A percentile compares a stretch with the other conserved stretches of the same genome.
These are phyloP conservation scores for Linaria vulgaris DNA, from an alignment of 257 asterid genomes.

Conservation along the genomic window DNA sequence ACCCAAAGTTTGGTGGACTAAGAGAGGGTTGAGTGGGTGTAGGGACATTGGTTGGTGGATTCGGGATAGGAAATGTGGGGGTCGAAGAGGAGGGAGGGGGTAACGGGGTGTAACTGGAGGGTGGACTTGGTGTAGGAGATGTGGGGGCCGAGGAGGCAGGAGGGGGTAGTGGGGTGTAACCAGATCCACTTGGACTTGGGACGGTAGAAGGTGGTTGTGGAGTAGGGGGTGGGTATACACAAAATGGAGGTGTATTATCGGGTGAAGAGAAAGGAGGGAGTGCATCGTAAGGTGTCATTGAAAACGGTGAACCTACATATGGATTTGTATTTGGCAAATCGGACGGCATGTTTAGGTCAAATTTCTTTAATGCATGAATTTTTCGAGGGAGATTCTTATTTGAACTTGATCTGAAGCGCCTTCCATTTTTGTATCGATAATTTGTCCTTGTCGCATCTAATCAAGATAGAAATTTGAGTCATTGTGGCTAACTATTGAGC, in stretches of 20 bases:
- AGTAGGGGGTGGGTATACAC: slow-evolving; percentile 53
- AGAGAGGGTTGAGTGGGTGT: slow-evolving; percentile 34
- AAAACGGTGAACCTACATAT: slow-evolving; percentile 68
- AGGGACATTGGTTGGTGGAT: slow-evolving; percentile 36
- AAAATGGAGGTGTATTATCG: slow-evolving; percentile 56
- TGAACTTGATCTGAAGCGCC: slow-evolving; percentile 30
- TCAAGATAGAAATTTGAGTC: slow-evolving; percentile 4
- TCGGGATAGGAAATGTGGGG: slow-evolving; percentile 27
- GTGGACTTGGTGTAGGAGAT: slow-evolving; percentile 29
- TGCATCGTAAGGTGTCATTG: slow-evolving; percentile 75
- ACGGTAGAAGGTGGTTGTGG: slow-evolving; percentile 43
- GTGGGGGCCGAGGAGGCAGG: slow-evolving; percentile 31
- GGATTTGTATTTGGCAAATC: slow-evolving; percentile 54
- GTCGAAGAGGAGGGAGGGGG: slow-evolving; percentile 34
- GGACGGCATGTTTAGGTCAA: slow-evolving; percentile 32
- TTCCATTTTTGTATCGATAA: slow-evolving; percentile 20
- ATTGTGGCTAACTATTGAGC: background rate
- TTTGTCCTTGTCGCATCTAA: slow-evolving; percentile 46
- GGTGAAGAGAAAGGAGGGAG: slow-evolving; percentile 69
- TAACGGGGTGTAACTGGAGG: slow-evolving; percentile 44
- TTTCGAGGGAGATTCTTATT: slow-evolving; percentile 23
- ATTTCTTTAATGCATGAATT: slow-evolving; percentile 24
- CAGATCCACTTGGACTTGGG: slow-evolving; percentile 42
- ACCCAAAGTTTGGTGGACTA: slow-evolving; percentile 36
- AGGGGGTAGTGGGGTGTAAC: slow-evolving; percentile 42